phyloP scores from a whole-genome alignment of 345 rosid species.

The Bretschneidera sinensis region DNA sequence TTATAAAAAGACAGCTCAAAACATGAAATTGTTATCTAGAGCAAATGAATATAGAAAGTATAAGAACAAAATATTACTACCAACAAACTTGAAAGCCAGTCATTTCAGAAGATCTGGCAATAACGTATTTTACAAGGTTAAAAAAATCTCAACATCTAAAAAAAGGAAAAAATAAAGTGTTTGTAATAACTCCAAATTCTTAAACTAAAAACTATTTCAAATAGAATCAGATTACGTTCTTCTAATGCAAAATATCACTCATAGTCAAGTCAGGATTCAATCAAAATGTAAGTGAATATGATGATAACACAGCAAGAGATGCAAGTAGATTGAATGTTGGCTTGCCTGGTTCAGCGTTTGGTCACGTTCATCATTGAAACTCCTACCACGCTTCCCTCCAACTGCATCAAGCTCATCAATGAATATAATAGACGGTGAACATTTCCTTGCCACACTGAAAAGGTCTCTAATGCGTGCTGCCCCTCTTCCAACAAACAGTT shows the following conservation, averaged over 20 bases:
- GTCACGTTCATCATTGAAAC: slow-evolving; percentile 96
- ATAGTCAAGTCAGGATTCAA: not conserved
- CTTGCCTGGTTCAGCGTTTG: slow-evolving; percentile 89
- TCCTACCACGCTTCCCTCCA: slow-evolving; percentile 96
- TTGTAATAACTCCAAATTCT: not conserved
- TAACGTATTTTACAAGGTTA: not conserved
- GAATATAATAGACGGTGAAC: slow-evolving; percentile 84
- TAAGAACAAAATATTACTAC: not conserved
- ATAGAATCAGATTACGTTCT: not conserved
- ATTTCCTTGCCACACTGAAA: slow-evolving; percentile 70
- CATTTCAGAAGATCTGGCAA: not conserved
- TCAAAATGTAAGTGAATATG: not conserved
- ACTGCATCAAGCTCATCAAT: slow-evolving; percentile 98
- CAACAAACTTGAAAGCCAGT: too few species aligned
- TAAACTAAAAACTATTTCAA: not conserved
- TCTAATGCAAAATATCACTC: not conserved
- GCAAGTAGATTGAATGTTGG: slow-evolving; percentile 6
- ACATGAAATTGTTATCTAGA: not conserved
- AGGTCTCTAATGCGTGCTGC: slow-evolving; percentile 96
- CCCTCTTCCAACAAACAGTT: slow-evolving; percentile 97
- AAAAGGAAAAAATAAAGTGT: not conserved
- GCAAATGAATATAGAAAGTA: not conserved
- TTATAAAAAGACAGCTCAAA: slow-evolving; percentile 2
- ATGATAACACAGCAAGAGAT: not conserved
- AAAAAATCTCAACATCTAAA: not conserved